Percentiles rank a stretch among this genome's conserved stretches.
These are phyloP conservation scores for Blastocystis sp. DNA, from an alignment of 352 stramenopile genomes.

Conservation along the genomic window DNA sequence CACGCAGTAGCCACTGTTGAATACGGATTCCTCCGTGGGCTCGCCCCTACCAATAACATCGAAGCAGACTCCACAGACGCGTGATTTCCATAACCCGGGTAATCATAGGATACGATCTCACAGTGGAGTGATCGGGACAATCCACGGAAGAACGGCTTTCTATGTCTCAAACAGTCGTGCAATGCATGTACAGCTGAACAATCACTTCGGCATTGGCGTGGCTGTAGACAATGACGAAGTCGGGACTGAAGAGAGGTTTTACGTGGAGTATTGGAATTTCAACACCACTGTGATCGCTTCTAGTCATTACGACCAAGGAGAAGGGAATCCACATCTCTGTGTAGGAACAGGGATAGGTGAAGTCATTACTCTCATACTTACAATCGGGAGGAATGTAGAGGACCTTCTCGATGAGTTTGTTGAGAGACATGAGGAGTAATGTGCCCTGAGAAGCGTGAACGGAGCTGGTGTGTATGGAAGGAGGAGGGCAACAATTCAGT, in stretches of 20 bases:
- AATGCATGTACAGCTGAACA: slow-evolving; percentile 22
- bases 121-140: slow-evolving; percentile 21
- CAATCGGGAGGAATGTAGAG: slow-evolving; percentile 60
- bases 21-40: background rate
- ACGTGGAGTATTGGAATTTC: slow-evolving; percentile 39
- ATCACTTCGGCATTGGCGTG: slow-evolving; percentile 71
- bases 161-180: background rate
- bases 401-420: slow-evolving; percentile 32
- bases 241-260: background rate
- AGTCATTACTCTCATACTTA: slow-evolving; percentile 20
- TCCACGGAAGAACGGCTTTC: slow-evolving; percentile 5
- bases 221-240: slow-evolving; percentile 38
- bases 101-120: slow-evolving; percentile 53
- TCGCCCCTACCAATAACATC: background rate
- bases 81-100: slow-evolving; percentile 63
- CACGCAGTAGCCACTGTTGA: background rate
- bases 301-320: background rate
- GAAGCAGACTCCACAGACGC: too few relatives aligned
- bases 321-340: slow-evolving; percentile 17
- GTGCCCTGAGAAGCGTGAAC: too few relatives aligned
- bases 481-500: background rate
- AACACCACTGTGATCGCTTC: background rate
- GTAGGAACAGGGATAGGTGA: slow-evolving; percentile 12
- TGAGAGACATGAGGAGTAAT: slow-evolving; percentile 39
- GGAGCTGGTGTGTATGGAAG: too few relatives aligned